Base-by-base conservation (phyloP, 1,284 basidiomycete species). In the Stygiomarasmius scandens region DNA sequence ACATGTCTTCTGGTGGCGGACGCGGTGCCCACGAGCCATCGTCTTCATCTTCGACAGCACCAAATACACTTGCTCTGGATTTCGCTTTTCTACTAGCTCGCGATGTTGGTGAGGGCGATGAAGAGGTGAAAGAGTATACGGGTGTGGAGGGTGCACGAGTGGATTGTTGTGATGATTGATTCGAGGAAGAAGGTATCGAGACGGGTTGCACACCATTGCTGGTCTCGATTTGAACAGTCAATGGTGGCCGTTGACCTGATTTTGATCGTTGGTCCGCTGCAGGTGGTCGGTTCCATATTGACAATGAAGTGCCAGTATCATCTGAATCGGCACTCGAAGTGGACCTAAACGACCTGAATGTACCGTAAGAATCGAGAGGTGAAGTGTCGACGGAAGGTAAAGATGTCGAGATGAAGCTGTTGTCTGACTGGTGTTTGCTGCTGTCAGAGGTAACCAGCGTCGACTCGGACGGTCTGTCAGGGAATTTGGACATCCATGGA, bases 1-100 rank as follows among this genome's bases (percentile, higher is more conserved):
- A 95, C 55, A 99, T 89, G 66, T 93, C 92, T 70, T 99, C 97
- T 0, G 96, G 89, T 29, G 90, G 87, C 12, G 97, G 97, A 68
- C 97, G 91, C 62, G 91, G 86, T 49, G 90, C 90, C 92, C 92
- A 95, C 14, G 84, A 86, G 46, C 79, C 77, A 38, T 50, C 55
- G 60, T 84, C 83, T 61, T 81, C 69, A 61, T 83, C 80, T 36
- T 55, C 52, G 14, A 38, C 51, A 19, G 54, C 48, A 19, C 78
- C 81, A 63, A 90, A 89, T n/a, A 83, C 81, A 65, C 80, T 87
- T 36, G 76, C 80, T 49, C 82, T 67, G 63, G 62, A 72, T 71
- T 53, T 68, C 58, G 36, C 63, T 62, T 55, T 67, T 64, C 56
- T n/a, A n/a, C n/a, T 64, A 58, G 36, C 62, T 60, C 59, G 62